phyloP scores from a whole-genome alignment of 306 rosid genomes.

The Corylus avellana region DNA sequence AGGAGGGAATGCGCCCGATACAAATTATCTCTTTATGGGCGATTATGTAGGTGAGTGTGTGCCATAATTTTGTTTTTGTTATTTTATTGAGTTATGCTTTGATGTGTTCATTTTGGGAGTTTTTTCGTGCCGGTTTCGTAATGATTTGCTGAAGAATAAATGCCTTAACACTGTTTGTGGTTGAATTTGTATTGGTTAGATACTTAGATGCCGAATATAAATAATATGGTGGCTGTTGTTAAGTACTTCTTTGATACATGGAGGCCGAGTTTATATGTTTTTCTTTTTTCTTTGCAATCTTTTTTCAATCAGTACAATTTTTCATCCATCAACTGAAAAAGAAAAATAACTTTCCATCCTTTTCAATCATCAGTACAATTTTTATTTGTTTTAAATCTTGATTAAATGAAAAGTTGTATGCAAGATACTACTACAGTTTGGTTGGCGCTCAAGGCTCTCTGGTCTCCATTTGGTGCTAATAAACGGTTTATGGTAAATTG shows the following conservation, averaged over 20 bases:
- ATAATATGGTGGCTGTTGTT: background rate
- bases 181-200: background rate
- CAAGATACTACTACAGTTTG: background rate
- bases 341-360: background rate
- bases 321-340: background rate
- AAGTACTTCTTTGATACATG: background rate
- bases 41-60: slow-evolving; percentile 85
- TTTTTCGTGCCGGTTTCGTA: background rate
- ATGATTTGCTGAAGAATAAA: background rate
- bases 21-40: slow-evolving; percentile 97
- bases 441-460: background rate
- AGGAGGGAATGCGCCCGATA: slow-evolving; percentile 91
- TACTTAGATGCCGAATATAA: background rate
- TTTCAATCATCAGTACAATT: background rate
- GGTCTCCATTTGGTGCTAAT: background rate
- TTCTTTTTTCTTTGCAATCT: background rate
- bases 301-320: no score
- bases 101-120: background rate
- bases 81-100: background rate
- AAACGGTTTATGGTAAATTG: background rate
- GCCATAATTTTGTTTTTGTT: background rate
- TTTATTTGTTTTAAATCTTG: background rate
- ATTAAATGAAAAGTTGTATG: background rate
- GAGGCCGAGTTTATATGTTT: background rate
- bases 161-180: background rate